Conservation (phyloP, 2,329 filamentous ascomycete species). For the Gyromitra esculenta region DNA sequence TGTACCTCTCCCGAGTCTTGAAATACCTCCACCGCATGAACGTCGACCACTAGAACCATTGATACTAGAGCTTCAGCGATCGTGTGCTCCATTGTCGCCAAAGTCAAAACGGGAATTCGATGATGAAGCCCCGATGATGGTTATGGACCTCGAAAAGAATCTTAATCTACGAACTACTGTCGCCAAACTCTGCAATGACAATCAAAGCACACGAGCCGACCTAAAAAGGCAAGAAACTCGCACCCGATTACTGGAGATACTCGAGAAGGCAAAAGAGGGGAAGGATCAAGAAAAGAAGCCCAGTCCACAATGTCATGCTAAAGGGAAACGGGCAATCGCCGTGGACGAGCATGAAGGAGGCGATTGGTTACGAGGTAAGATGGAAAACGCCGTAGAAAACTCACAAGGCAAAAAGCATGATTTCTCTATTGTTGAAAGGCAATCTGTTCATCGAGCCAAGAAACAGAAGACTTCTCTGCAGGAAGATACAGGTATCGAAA, state of each 20-base stretch:
- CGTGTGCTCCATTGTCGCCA: not conserved
- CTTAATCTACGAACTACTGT: not conserved
- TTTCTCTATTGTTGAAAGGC: not conserved
- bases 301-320: not conserved
- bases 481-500: not conserved
- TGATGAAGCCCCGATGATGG: not conserved
- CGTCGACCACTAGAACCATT: not conserved
- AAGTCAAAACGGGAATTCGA: not conserved
- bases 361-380: too few relatives aligned
- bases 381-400: not conserved
- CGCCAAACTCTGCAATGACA: not conserved
- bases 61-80: not conserved
- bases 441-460: not conserved
- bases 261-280: not conserved
- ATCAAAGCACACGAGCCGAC: not conserved
- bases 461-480: not conserved
- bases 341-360: not conserved
- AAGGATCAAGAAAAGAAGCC: not conserved
- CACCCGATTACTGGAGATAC: not conserved
- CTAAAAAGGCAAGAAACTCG: not conserved
- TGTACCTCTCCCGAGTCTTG: not conserved
- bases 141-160: not conserved
- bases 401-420: not conserved
- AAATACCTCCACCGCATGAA: not conserved
- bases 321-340: not conserved